A percentile compares a stretch with the other conserved stretches of the same genome.
Conservation (phyloP, 2,329 filamentous ascomycete genomes). For the Akanthomyces uredinophilus region DNA sequence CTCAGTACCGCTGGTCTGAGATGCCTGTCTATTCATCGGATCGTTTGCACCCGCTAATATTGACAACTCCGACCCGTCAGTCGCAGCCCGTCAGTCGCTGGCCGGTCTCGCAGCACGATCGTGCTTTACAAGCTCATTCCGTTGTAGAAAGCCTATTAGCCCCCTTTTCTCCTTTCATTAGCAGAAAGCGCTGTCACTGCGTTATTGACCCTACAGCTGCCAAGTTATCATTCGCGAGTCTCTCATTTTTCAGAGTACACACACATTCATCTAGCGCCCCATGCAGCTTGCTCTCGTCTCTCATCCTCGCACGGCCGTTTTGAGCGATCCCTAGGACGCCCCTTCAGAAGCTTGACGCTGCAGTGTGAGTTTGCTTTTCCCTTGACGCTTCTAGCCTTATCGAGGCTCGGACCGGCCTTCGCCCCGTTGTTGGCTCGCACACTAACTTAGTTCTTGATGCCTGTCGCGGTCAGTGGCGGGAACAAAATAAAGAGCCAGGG, state of each 20-base stretch:
- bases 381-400: neutral
- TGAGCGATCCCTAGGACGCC: neutral
- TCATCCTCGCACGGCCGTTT: neutral
- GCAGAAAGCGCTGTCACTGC: neutral
- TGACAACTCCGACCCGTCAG: too few relatives aligned
- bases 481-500: neutral
- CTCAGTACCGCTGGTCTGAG: slow-evolving; percentile 25
- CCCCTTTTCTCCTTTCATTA: neutral
- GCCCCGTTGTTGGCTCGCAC: neutral
- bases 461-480: neutral
- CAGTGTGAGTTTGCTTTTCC: neutral
- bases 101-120: neutral
- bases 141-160: neutral
- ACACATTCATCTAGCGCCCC: neutral
- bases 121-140: neutral
- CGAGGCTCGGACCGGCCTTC: neutral
- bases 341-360: neutral
- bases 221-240: neutral
- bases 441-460: neutral
- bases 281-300: neutral
- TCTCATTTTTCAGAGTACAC: neutral
- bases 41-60: neutral
- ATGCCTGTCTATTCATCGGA: slow-evolving; percentile 30
- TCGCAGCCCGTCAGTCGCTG: neutral
- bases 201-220: neutral